Evolutionary conservation across 75 land plant genomes (phyloP), one percentile per base, ranked within the genome.

Genomic region (Pinus albicaulis): DNA sequence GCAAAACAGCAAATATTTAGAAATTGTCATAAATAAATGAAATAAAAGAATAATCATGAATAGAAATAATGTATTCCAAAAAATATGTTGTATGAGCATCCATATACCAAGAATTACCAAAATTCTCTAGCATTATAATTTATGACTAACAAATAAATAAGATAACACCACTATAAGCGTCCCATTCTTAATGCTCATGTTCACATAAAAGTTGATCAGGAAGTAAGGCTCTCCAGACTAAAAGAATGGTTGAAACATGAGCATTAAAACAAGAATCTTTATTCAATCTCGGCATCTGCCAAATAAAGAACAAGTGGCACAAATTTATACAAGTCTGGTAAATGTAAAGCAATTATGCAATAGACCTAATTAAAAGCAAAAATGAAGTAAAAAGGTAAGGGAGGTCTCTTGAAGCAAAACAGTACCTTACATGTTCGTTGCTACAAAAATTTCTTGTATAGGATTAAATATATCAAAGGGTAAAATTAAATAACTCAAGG

Each of bases 1-100:
- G 72, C 81, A 78, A 69, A 19, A 73, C 20, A 68, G 19, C 71
- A 68, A 19, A 20, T 62, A 25, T 23, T 23, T 23, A 62, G 65
- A 25, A 25, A 62, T 62, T 10, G 12, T 62, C 12, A 22, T 22
- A 25, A 25, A 23, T 22, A 23, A 25, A 10, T 15, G 25, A 22
- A 62, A 15, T 16, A 62, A 62, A 62, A 77, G 17, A 41, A 38
- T 59, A 48, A 68, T 73, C 52, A 76, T 53, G 63, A 62, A 62
- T 17, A 62, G 3, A 62, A 23, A 62, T 62, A 62, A 7, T 48
- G 53, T 48, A 48, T 48, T 48, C 53, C 53, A 48, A 48, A 48
- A 48, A 48, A 10, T 10, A 48, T 48, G 11, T 48, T 48, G 53
- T 48, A 48, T 10, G 53, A 48, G 12, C 11, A 48, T 48, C 53